A percentile compares a stretch with the other conserved stretches of the same genome.
These are phyloP conservation scores for Fusarium sp. DNA, from an alignment of 2,329 filamentous ascomycete genomes.

Conservation along the genomic window DNA sequence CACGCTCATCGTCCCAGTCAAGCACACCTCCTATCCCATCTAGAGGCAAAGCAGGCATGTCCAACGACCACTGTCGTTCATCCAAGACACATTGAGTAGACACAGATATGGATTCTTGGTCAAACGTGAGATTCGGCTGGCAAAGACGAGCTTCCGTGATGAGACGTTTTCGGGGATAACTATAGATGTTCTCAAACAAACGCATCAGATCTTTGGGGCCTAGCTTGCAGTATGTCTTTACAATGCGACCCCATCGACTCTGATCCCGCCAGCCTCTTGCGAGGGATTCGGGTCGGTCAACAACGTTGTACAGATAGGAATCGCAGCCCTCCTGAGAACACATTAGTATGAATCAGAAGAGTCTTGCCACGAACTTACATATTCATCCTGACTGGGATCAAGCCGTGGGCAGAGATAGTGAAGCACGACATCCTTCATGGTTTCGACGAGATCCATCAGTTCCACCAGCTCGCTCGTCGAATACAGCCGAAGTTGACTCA, in stretches of 20 bases:
- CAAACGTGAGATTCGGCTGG: constrained; percentile 59
- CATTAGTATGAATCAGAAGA: constrained; percentile 11
- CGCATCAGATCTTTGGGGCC: constrained; percentile 63
- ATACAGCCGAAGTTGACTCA: constrained; percentile 59
- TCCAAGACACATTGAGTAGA: constrained; percentile 56
- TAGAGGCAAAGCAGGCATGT: constrained; percentile 51
- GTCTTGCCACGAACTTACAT: constrained; percentile 48
- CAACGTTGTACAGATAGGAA: constrained; percentile 42
- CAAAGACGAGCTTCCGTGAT: constrained; percentile 58
- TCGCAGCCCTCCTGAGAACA: constrained; percentile 36
- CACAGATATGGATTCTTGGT: constrained; percentile 60
- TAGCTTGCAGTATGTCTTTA: constrained; percentile 64
- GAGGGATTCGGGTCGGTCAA: constrained; percentile 51
- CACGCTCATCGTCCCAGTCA: constrained; percentile 57
- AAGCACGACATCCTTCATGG: constrained; percentile 60
- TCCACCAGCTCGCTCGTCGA: constrained; percentile 61
- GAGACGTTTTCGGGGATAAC: constrained; percentile 61
- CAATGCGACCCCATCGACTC: constrained; percentile 56
- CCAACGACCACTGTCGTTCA: constrained; percentile 54
- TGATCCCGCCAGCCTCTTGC: constrained; percentile 54
- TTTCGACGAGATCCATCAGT: constrained; percentile 60
- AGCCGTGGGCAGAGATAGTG: constrained; percentile 63
- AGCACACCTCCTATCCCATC: constrained; percentile 57
- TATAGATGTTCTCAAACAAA: constrained; percentile 62
- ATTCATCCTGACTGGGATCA: constrained; percentile 52